phyloP scores from a whole-genome alignment of 2,329 filamentous ascomycete genomes.

The Venturia asperata region DNA sequence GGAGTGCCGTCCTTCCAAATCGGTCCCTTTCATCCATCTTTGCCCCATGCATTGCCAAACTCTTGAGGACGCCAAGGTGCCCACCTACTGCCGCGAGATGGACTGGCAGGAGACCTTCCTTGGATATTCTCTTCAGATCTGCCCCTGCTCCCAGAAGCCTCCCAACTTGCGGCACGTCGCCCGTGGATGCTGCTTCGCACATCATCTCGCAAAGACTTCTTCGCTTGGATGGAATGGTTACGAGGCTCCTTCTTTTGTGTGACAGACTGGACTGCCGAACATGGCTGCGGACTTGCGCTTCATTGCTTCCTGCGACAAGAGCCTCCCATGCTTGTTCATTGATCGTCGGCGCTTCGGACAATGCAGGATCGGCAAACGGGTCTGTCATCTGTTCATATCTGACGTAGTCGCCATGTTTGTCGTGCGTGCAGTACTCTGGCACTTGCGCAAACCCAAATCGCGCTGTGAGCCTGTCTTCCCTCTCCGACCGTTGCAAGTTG shows the following conservation, averaged over 20 bases:
- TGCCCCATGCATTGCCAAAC: slow-evolving; percentile 10
- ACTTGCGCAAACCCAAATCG: not conserved
- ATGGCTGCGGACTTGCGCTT: not conserved
- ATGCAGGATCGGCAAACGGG: not conserved
- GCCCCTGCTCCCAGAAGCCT: slow-evolving; percentile 14
- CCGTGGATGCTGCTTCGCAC: slow-evolving; percentile 13
- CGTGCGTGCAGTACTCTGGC: not conserved
- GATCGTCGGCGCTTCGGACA: not conserved
- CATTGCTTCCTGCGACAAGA: not conserved
- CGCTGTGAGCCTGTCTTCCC: not conserved
- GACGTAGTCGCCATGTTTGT: not conserved
- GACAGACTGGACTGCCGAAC: not conserved
- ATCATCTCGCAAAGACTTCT: slow-evolving; percentile 7
- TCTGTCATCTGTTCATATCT: not conserved
- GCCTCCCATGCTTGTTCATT: slow-evolving; percentile 9
- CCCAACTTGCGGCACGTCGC: slow-evolving; percentile 11
- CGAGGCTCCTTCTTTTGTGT: not conserved
- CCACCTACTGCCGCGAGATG: slow-evolving; percentile 14
- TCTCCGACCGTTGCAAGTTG: not conserved
- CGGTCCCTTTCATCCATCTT: slow-evolving; percentile 8
- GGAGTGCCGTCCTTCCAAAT: slow-evolving; percentile 13
- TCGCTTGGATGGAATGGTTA: not conserved
- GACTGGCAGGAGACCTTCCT: not conserved
- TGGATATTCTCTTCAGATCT: slow-evolving; percentile 4
- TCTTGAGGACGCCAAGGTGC: slow-evolving; percentile 12